Evolutionary conservation across 352 stramenopile species (phyloP).

Genomic region (Phytophthora foliorum): DNA sequence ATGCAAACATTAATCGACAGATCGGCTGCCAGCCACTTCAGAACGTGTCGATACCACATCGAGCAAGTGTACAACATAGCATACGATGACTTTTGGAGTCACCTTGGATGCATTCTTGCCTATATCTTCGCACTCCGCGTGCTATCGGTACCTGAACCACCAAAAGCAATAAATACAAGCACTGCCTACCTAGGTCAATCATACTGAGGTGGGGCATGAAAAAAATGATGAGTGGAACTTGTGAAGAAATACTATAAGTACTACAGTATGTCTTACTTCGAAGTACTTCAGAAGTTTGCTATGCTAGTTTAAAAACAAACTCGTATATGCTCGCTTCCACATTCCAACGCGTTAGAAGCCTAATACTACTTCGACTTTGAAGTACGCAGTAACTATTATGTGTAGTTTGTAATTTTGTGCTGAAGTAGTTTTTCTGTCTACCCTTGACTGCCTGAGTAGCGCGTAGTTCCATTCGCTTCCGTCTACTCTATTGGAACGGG

Average conservation of each 20-base stretch:
- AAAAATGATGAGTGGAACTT: no score
- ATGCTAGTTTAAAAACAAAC: no score
- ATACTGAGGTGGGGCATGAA: no score
- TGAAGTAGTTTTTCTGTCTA: neutral
- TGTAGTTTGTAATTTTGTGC: no score
- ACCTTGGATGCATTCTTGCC: conserved; percentile 31
- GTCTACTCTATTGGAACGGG: conserved; percentile 5
- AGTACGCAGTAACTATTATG: neutral
- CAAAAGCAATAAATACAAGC: conserved; percentile 25
- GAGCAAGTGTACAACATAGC: conserved; percentile 44
- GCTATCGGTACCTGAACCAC: conserved; percentile 18
- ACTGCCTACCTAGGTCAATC: no score
- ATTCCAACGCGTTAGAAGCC: no score
- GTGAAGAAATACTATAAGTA: no score
- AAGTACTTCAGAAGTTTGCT: no score
- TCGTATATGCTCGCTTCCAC: no score
- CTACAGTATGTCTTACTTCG: no score
- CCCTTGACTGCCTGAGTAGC: neutral
- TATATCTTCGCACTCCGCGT: conserved; percentile 33
- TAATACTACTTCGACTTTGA: conserved; percentile 6
- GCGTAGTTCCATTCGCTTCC: neutral
- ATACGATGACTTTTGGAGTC: conserved; percentile 29
- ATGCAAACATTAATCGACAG: neutral
- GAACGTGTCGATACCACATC: conserved; percentile 31
- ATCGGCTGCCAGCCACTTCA: conserved; percentile 16